Evolutionary conservation across 768 basidiomycete genomes (phyloP).

Genomic region (Panellus pusillus): DNA sequence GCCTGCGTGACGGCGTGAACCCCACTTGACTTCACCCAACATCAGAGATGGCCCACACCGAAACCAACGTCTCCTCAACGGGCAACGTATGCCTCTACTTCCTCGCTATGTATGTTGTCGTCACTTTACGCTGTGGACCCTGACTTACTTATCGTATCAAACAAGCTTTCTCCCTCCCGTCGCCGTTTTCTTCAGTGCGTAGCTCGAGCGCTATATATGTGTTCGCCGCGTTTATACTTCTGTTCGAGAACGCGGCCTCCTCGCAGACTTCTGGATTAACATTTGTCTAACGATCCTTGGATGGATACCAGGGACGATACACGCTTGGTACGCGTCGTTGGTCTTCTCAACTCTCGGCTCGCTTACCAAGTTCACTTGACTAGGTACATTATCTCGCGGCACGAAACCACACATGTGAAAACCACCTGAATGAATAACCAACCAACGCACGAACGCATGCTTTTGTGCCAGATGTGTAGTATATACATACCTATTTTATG

Average conservation of each 20-base stretch:
- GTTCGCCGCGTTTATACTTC: neutral
- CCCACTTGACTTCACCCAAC: neutral
- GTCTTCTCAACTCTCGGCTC: neutral
- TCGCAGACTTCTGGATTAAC: slow-evolving; percentile 37
- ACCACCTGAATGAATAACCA: neutral
- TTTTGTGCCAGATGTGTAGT: too few species aligned
- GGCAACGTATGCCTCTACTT: slow-evolving; percentile 39
- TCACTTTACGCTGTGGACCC: neutral
- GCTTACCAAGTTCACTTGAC: neutral
- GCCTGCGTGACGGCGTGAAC: too few species aligned
- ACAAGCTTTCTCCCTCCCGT: slow-evolving; percentile 28
- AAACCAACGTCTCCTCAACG: slow-evolving; percentile 26
- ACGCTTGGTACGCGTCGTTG: slow-evolving; percentile 33
- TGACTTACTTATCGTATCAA: neutral
- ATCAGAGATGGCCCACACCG: slow-evolving; percentile 20
- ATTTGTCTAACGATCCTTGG: slow-evolving; percentile 37
- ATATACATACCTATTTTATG: too few species aligned
- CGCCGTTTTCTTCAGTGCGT: slow-evolving; percentile 31
- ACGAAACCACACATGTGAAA: slow-evolving; percentile 11
- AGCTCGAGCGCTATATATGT: neutral
- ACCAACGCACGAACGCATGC: neutral
- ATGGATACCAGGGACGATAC: slow-evolving; percentile 42
- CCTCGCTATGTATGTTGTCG: slow-evolving; percentile 28
- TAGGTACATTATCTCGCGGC: slow-evolving; percentile 18
- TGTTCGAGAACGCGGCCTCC: slow-evolving; percentile 25